A percentile compares a stretch with the other conserved stretches of the same genome.
These are phyloP conservation scores for Nakazawaea laoshanensis DNA, from an alignment of 805 yeast species.

Conservation along the genomic window DNA sequence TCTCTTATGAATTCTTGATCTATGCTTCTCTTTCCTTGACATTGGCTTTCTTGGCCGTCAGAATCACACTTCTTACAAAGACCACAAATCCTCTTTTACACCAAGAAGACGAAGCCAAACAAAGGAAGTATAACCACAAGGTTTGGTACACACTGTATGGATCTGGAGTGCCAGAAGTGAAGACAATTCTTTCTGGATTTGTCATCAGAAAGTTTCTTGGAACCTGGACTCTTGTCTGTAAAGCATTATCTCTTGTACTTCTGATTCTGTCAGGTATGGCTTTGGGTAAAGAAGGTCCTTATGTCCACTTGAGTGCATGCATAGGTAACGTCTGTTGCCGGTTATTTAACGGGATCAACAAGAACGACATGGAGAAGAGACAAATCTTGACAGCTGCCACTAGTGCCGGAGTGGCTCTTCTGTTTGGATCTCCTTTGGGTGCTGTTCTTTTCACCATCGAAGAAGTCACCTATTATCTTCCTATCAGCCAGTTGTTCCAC, in stretches of 20 bases:
- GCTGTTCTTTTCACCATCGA: slow-evolving; percentile 50
- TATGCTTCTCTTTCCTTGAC: slow-evolving; percentile 28
- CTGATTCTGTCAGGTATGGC: slow-evolving; percentile 51
- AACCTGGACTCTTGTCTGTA: slow-evolving; percentile 38
- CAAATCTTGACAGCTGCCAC: slow-evolving; percentile 50
- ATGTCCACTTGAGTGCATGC: slow-evolving; percentile 50
- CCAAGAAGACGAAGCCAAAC: background rate
- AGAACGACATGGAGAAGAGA: slow-evolving; percentile 41
- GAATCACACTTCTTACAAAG: slow-evolving; percentile 37
- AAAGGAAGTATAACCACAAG: slow-evolving; percentile 5
- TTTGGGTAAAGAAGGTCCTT: slow-evolving; percentile 57
- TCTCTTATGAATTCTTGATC: slow-evolving; percentile 23
- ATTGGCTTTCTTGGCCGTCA: slow-evolving; percentile 35
- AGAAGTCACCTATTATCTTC: slow-evolving; percentile 47
- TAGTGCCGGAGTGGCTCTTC: slow-evolving; percentile 51
- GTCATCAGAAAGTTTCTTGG: slow-evolving; percentile 47
- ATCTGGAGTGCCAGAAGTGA: slow-evolving; percentile 56
- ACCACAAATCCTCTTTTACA: slow-evolving; percentile 21
- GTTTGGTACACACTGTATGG: slow-evolving; percentile 44
- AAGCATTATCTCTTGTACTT: slow-evolving; percentile 37
- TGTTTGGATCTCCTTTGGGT: slow-evolving; percentile 54
- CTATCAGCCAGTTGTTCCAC: slow-evolving; percentile 45
- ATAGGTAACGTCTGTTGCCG: slow-evolving; percentile 48
- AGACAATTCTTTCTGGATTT: slow-evolving; percentile 50
- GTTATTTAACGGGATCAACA: slow-evolving; percentile 32